phyloP scores from a whole-genome alignment of 2,329 filamentous ascomycete genomes.

The Botrytis deweyae region DNA sequence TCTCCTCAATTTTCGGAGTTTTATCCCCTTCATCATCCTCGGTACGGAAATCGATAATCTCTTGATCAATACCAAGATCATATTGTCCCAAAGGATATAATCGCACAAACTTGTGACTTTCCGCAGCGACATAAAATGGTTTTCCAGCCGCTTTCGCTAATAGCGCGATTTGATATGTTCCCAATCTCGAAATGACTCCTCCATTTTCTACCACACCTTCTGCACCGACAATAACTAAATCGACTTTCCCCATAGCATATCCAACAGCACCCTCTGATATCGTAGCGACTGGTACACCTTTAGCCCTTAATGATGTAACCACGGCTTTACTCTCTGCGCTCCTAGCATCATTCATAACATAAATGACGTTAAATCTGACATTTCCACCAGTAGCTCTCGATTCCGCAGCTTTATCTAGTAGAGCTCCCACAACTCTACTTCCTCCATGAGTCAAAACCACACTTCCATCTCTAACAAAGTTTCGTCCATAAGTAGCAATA shows the following conservation, averaged over 20 bases:
- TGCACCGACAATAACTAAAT: constrained; percentile 65
- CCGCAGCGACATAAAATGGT: constrained; percentile 86
- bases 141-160: constrained; percentile 66
- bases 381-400: constrained; percentile 52
- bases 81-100: constrained; percentile 80
- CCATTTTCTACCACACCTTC: constrained; percentile 95
- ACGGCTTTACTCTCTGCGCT: constrained; percentile 65
- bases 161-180: constrained; percentile 80
- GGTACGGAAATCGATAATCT: constrained; percentile 70
- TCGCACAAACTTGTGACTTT: constrained; percentile 95
- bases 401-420: constrained; percentile 73
- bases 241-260: constrained; percentile 73
- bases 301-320: constrained; percentile 67
- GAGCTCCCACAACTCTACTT: constrained; percentile 75
- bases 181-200: constrained; percentile 85
- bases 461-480: constrained; percentile 74
- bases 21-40: constrained; percentile 44
- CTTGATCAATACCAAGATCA: constrained; percentile 77
- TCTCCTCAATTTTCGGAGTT: constrained; percentile 30
- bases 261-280: constrained; percentile 75
- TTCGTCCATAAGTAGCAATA: constrained; percentile 76
- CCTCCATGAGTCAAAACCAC: constrained; percentile 91
- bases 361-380: constrained; percentile 80
- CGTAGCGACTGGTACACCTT: constrained; percentile 79
- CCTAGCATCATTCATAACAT: constrained; percentile 61